Conservation (phyloP, 306 rosid genomes). For the Cucurbita ficifolia region DNA sequence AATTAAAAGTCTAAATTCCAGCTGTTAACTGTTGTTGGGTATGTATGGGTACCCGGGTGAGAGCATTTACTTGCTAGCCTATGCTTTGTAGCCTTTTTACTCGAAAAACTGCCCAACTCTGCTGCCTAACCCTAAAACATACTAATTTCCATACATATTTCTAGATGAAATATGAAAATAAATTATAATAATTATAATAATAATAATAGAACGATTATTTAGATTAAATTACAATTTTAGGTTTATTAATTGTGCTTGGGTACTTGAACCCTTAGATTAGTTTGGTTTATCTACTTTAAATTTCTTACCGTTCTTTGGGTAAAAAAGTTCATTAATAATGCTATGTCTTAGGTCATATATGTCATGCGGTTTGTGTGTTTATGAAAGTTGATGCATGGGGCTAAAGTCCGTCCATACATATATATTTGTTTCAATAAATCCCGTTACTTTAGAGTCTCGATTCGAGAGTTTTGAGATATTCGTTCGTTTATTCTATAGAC, state of each 20-base stretch:
- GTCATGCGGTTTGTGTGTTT: neutral
- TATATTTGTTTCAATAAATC: too few relatives aligned
- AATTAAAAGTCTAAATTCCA: too few relatives aligned
- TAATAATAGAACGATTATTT: neutral
- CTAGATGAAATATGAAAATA: neutral
- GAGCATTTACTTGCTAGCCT: neutral
- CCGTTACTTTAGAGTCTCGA: too few relatives aligned
- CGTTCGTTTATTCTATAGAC: too few relatives aligned
- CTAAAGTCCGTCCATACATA: too few relatives aligned
- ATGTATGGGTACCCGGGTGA: neutral
- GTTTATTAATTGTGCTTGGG: neutral
- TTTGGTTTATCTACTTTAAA: neutral
- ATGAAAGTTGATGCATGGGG: neutral
- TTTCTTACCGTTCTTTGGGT: neutral
- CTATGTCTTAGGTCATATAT: neutral
- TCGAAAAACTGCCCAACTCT: neutral
- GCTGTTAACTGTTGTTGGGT: neutral
- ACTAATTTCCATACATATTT: neutral
- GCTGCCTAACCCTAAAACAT: neutral
- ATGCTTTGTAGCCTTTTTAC: neutral
- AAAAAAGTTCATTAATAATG: neutral
- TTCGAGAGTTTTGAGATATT: too few relatives aligned
- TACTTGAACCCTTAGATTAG: neutral
- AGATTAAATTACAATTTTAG: neutral
- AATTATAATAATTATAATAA: neutral